These are phyloP conservation scores for Taiozyma sp. DNA, from an alignment of 1,139 yeast species.

Conservation along the genomic window DNA sequence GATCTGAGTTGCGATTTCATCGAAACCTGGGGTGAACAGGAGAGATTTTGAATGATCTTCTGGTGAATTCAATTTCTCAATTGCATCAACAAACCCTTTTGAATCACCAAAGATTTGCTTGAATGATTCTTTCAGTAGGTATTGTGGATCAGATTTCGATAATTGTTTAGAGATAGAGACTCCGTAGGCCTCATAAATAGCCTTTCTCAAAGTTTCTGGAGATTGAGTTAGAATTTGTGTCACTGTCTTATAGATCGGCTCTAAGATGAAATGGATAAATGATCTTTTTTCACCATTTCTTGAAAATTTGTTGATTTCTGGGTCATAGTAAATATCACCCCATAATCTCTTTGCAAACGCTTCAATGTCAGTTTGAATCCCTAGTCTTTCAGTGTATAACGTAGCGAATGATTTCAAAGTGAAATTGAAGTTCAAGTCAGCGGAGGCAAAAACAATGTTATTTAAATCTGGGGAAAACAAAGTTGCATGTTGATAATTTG, in stretches of 20 bases:
- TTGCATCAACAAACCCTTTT: slow-evolving; percentile 48
- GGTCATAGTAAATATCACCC: slow-evolving; percentile 66
- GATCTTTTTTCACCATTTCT: slow-evolving; percentile 37
- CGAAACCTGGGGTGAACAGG: slow-evolving; percentile 12
- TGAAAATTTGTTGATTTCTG: slow-evolving; percentile 39
- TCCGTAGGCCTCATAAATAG: slow-evolving; percentile 43
- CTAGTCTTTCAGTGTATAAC: slow-evolving; percentile 34
- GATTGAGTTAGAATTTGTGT: slow-evolving; percentile 56
- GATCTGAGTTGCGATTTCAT: slow-evolving; percentile 12
- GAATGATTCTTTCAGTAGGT: slow-evolving; percentile 52
- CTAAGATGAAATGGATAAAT: slow-evolving; percentile 64
- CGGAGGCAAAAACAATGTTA: slow-evolving; percentile 72
- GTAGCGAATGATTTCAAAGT: slow-evolving; percentile 59
- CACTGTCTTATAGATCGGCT: slow-evolving; percentile 76
- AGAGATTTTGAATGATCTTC: slow-evolving; percentile 14
- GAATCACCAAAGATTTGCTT: slow-evolving; percentile 47
- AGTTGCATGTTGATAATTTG: slow-evolving; percentile 26
- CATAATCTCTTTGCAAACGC: slow-evolving; percentile 56
- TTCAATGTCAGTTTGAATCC: slow-evolving; percentile 31
- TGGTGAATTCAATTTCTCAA: slow-evolving; percentile 41
- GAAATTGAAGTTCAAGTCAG: slow-evolving; percentile 57
- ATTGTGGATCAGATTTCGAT: slow-evolving; percentile 49
- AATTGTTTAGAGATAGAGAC: slow-evolving; percentile 35
- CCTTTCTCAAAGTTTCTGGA: slow-evolving; percentile 33
- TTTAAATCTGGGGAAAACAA: slow-evolving; percentile 53